A percentile compares a stretch with the other conserved stretches of the same genome.
phyloP scores from a whole-genome alignment of 352 stramenopile genomes.

The Phytophthora niederhauseri region DNA sequence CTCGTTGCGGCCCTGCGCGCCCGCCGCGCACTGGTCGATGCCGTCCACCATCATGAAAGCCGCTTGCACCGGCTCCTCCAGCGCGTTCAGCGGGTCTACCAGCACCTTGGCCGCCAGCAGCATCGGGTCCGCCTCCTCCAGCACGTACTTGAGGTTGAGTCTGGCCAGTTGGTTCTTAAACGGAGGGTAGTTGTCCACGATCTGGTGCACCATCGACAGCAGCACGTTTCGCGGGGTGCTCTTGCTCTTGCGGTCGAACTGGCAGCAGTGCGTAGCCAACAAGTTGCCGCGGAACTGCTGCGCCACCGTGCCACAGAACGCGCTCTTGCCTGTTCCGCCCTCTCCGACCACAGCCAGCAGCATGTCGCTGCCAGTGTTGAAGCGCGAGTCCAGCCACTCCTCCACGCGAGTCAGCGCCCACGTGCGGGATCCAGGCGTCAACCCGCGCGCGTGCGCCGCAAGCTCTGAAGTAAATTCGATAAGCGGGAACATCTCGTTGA shows the following conservation, averaged over 20 bases:
- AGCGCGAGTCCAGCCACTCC: constrained; percentile 76
- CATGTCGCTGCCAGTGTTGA: constrained; percentile 62
- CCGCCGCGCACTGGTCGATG: constrained; percentile 67
- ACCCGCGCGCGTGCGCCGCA: constrained; percentile 40
- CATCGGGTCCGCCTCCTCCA: constrained; percentile 75
- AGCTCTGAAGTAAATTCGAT: constrained; percentile 70
- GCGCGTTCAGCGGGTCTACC: constrained; percentile 68
- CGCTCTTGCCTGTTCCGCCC: constrained; percentile 73
- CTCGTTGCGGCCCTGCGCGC: constrained; percentile 55
- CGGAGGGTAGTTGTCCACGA: constrained; percentile 61
- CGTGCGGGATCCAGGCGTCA: constrained; percentile 57
- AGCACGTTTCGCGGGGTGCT: constrained; percentile 73
- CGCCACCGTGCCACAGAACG: constrained; percentile 54
- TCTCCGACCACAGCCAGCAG: constrained; percentile 76
- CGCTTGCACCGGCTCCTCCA: constrained; percentile 65
- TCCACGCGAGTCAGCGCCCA: constrained; percentile 77
- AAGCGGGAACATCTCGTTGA: constrained; percentile 85
- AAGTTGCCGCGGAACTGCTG: constrained; percentile 63
- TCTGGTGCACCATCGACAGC: constrained; percentile 83
- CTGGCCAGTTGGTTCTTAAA: constrained; percentile 87
- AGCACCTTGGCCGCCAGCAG: constrained; percentile 77
- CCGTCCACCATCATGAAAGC: constrained; percentile 79
- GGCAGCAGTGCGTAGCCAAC: constrained; percentile 70
- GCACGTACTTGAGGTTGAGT: constrained; percentile 83
- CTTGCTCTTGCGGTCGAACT: constrained; percentile 82